Evolutionary conservation across 495 filamentous ascomycete species (phyloP).

Genomic region (Lasiosphaeria miniovina): DNA sequence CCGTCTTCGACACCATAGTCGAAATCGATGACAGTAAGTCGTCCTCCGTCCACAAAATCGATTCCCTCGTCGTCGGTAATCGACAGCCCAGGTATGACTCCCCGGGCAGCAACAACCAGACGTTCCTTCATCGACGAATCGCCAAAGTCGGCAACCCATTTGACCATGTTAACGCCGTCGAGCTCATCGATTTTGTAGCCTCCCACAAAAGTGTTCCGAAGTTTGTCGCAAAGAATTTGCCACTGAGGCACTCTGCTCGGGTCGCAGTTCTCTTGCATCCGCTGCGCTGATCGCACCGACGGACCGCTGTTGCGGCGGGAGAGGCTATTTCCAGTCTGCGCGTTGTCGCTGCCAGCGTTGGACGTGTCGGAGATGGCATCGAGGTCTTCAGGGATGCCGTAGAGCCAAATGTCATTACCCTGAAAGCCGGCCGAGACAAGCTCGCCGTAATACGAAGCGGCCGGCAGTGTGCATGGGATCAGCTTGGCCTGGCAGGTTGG

Average conservation of each 20-base stretch:
- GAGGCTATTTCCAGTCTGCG: slow-evolving; percentile 24
- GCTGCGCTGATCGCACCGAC: slow-evolving; percentile 33
- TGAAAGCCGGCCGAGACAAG: slow-evolving; percentile 74
- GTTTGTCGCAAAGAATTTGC: slow-evolving; percentile 65
- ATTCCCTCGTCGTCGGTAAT: slow-evolving; percentile 70
- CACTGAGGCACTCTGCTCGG: slow-evolving; percentile 55
- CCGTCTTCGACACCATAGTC: slow-evolving; percentile 58
- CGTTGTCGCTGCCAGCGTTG: slow-evolving; percentile 26
- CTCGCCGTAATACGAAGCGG: slow-evolving; percentile 64
- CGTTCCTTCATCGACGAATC: slow-evolving; percentile 52
- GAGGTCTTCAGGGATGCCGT: slow-evolving; percentile 72
- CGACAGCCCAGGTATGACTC: slow-evolving; percentile 58
- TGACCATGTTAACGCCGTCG: slow-evolving; percentile 55
- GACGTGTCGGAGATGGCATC: slow-evolving; percentile 50
- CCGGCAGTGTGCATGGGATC: slow-evolving; percentile 65
- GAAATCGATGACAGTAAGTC: slow-evolving; percentile 77
- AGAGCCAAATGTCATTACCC: slow-evolving; percentile 72
- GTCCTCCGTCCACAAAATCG: slow-evolving; percentile 74
- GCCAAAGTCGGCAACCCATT: slow-evolving; percentile 56
- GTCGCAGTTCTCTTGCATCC: slow-evolving; percentile 35
- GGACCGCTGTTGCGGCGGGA: slow-evolving; percentile 41
- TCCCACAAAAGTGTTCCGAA: slow-evolving; percentile 60
- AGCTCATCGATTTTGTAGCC: slow-evolving; percentile 57
- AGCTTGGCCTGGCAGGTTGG: slow-evolving; percentile 42
- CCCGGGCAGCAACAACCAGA: slow-evolving; percentile 71